Conservation (phyloP, 371 early-diverging fungal genomes). For the Rhizomucor pusillus region DNA sequence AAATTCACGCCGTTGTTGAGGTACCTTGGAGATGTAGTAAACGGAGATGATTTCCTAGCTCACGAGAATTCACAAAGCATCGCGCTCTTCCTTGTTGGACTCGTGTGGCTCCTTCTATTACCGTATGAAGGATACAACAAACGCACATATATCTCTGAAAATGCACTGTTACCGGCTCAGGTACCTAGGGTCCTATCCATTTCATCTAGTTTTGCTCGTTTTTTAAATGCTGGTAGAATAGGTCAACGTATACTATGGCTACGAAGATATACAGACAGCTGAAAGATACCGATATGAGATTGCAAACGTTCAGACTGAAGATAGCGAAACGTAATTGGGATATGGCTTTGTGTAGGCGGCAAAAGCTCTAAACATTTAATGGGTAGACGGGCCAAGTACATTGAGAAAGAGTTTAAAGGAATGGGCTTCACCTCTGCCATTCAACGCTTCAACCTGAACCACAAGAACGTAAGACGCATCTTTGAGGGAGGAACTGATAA, state of each 20-base stretch:
- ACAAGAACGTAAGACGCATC: conserved; percentile 14
- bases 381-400: conserved; percentile 50
- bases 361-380: not conserved
- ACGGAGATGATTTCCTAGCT: not conserved
- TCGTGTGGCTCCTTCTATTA: conserved; percentile 49
- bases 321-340: conserved; percentile 29
- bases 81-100: conserved; percentile 46
- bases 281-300: conserved; percentile 45
- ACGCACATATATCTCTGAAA: conserved; percentile 73
- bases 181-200: conserved; percentile 36
- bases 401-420: conserved; percentile 47
- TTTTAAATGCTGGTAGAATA: conserved; percentile 21
- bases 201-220: not conserved
- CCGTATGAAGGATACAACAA: conserved; percentile 56
- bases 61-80: conserved; percentile 20
- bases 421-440: conserved; percentile 61
- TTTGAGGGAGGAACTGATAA: no score
- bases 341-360: not conserved
- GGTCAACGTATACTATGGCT: conserved; percentile 55
- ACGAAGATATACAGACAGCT: conserved; percentile 48
- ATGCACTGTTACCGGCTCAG: conserved; percentile 78
- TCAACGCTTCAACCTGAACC: conserved; percentile 47
- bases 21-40: conserved; percentile 10
- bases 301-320: conserved; percentile 14
- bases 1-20: conserved; percentile 20